Evolutionary conservation across 768 basidiomycete species (phyloP).

Genomic region (Termitomyces sp.): DNA sequence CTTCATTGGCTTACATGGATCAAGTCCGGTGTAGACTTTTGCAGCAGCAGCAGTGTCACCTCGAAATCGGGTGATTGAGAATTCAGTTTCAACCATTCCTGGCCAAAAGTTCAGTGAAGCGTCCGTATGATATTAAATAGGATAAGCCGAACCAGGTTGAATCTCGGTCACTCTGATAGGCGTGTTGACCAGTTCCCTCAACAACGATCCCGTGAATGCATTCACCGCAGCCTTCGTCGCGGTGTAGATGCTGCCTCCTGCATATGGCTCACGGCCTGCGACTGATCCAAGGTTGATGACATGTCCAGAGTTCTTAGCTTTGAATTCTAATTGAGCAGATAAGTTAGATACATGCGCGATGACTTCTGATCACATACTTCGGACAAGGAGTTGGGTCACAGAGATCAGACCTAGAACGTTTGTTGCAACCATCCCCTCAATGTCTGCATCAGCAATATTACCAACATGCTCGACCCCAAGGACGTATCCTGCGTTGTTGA

Average conservation of each 20-base stretch:
- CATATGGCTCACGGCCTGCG: constrained; percentile 84
- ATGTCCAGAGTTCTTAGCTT: constrained; percentile 73
- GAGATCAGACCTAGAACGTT: constrained; percentile 85
- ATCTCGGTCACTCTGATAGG: constrained; percentile 93
- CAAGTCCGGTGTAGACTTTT: constrained; percentile 86
- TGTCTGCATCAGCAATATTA: constrained; percentile 68
- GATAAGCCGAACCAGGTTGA: constrained; percentile 64
- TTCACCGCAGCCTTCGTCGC: constrained; percentile 87
- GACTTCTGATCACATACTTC: constrained; percentile 33
- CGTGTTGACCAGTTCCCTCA: constrained; percentile 89
- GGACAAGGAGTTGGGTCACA: constrained; percentile 72
- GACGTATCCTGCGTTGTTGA: constrained; percentile 83
- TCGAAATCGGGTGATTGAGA: constrained; percentile 86
- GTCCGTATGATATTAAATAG: constrained; percentile 12
- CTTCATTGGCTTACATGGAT: constrained; percentile 62
- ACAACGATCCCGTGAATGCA: constrained; percentile 79
- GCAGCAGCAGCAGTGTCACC: constrained; percentile 82
- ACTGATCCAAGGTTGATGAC: constrained; percentile 95
- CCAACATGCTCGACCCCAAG: constrained; percentile 87
- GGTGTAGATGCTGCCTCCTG: constrained; percentile 89
- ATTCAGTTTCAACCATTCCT: constrained; percentile 91
- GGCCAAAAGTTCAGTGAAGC: not conserved
- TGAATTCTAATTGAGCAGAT: constrained; percentile 57
- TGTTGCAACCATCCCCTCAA: constrained; percentile 81
- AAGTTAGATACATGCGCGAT: not conserved